These are phyloP conservation scores for Avena eriantha DNA, from an alignment of 176 grass and related monocot species.

Conservation along the genomic window DNA sequence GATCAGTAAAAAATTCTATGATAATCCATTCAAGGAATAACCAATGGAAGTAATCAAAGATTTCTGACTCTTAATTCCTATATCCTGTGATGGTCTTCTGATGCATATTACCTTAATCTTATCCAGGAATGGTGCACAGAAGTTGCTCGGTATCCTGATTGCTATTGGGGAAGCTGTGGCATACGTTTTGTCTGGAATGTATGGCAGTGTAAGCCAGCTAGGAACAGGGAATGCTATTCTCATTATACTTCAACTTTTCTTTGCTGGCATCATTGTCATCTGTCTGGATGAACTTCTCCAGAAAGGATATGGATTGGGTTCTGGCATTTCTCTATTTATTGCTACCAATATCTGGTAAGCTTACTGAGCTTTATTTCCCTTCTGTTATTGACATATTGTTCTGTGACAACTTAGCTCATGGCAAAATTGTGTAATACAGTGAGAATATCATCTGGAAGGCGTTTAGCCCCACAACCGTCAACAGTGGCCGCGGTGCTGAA, in stretches of 20 bases:
- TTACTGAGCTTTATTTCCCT: constrained; percentile 6
- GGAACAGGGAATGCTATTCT: constrained; percentile 96
- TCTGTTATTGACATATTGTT: constrained; percentile 22
- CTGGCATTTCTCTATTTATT: constrained; percentile 96
- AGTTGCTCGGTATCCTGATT: constrained; percentile 91
- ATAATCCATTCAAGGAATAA: too few relatives aligned
- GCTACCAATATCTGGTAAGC: constrained; percentile 98
- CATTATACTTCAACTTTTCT: constrained; percentile 97
- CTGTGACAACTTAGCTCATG: constrained; percentile 21
- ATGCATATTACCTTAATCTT: constrained; percentile 8
- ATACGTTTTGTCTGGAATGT: constrained; percentile 96
- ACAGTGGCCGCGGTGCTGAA: constrained; percentile 89
- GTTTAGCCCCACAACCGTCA: constrained; percentile 95
- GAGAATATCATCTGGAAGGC: constrained; percentile 99
- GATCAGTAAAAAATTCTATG: background rate
- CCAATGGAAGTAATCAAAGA: too few relatives aligned
- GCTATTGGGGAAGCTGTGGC: constrained; percentile 91
- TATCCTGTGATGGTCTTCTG: constrained; percentile 13
- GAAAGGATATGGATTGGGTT: constrained; percentile 98
- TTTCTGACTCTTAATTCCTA: background rate
- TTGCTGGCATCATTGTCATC: constrained; percentile 97
- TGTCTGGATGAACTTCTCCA: constrained; percentile 97
- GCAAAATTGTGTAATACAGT: constrained; percentile 49
- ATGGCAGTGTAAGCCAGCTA: constrained; percentile 85
- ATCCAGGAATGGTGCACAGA: constrained; percentile 88